Percentiles rank a stretch among this genome's conserved stretches.
phyloP scores from a whole-genome alignment of 1,284 basidiomycete species.

The Tilletia setariae region DNA sequence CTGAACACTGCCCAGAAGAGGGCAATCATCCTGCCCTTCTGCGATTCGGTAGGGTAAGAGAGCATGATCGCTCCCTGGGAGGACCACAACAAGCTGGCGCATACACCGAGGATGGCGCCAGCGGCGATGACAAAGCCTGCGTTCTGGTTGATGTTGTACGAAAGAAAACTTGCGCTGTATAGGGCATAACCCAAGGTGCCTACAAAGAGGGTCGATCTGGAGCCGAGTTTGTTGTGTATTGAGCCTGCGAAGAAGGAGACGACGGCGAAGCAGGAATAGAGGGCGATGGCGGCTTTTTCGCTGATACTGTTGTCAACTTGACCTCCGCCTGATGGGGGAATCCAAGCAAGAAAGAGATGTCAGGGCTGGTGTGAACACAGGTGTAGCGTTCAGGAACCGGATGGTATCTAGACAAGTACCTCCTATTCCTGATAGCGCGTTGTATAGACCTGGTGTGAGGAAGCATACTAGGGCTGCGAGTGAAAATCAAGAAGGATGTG shows the following conservation, averaged over 20 bases:
- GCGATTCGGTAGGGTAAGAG: slow-evolving; percentile 69
- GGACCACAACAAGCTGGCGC: slow-evolving; percentile 69
- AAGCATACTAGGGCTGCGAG: slow-evolving; percentile 51
- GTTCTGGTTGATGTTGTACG: slow-evolving; percentile 54
- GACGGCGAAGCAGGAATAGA: slow-evolving; percentile 46
- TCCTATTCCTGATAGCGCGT: slow-evolving; percentile 36
- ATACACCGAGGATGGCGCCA: slow-evolving; percentile 76
- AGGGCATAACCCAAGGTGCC: slow-evolving; percentile 63
- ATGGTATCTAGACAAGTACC: background rate
- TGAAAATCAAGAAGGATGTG: background rate
- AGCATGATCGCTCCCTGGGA: slow-evolving; percentile 76
- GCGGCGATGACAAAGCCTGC: slow-evolving; percentile 62
- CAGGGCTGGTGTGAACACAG: too few species aligned
- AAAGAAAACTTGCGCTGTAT: slow-evolving; percentile 69
- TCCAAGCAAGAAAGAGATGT: background rate
- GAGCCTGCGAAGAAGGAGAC: slow-evolving; percentile 64
- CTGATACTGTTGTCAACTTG: slow-evolving; percentile 5
- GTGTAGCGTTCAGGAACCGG: too few species aligned
- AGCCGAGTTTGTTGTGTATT: slow-evolving; percentile 65
- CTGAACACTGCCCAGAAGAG: slow-evolving; percentile 14
- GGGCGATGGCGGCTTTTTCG: slow-evolving; percentile 32
- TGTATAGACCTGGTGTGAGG: slow-evolving; percentile 61
- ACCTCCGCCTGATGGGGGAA: slow-evolving; percentile 15
- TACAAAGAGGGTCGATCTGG: slow-evolving; percentile 67
- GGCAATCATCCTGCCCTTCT: slow-evolving; percentile 62